Base-by-base conservation (phyloP, 805 yeast genomes). In the Zygoascus flipseniorum region DNA sequence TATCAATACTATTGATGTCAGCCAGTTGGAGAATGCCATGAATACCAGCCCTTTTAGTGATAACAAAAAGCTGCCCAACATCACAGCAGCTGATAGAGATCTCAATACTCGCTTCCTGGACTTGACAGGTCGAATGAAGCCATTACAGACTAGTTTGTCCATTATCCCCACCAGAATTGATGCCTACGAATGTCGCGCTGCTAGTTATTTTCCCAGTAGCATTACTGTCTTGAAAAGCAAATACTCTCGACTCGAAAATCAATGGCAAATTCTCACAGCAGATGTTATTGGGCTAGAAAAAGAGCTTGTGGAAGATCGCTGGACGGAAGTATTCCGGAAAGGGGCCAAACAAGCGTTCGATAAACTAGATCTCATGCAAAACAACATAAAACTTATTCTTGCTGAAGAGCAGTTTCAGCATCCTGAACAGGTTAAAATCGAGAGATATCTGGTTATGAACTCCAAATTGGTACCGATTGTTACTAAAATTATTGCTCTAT, bases 141-240 rank as follows among this genome's bases (percentile, higher is more conserved):
- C 65, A 2, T 44, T 62, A 41, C 48, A 53, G 1, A 59, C 63
- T 1, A 60, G 64, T 31, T 46, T 62, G 31, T 55, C 54, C 19
- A 58, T 58, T 39, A 46, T 62, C 20, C 64, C 64, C 16, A 42
- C 52, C 4, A 51, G 64, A n/a, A 51, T 62, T 18, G 58, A 57
- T 26, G 56, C 55, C 43, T 62, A 59, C 43, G 53, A 48, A 6
- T 41, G 43, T 18, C 52, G 52, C 28, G 62, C 63, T 5, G 46
- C 28, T 13, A 47, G 44, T 3, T 13, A 53, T 13, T 62, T 59
- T 43, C 64, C 64, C 0, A 16, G 59, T 0, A 60, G 62, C n/a
- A 49, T 60, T 4, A 20, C 41, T 4, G 43, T 46, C 10, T 54
- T 62, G 13, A 32, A 55, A 20, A 32, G 31, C 20, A 58, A 60